Conservation (phyloP, 257 asterid species). For the Jaltomata sinuosa region DNA sequence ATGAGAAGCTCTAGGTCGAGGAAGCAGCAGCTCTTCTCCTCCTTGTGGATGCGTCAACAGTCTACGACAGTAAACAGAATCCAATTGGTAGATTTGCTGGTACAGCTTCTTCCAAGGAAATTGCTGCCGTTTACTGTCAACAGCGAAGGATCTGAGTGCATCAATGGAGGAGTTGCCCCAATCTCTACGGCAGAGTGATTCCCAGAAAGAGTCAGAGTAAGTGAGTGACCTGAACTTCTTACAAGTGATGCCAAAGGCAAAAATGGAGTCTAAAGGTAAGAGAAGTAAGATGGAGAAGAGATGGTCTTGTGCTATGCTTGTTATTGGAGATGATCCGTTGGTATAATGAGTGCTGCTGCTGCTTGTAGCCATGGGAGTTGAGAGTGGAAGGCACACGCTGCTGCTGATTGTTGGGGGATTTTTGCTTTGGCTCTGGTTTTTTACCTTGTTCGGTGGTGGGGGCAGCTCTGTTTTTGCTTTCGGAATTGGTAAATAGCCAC, state of each 20-base stretch:
- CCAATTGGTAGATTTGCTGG: slow-evolving; percentile 52
- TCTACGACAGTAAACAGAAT: slow-evolving; percentile 46
- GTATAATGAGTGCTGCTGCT: slow-evolving; percentile 12
- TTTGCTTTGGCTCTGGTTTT: neutral
- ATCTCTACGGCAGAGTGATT: slow-evolving; percentile 70
- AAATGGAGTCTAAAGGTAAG: slow-evolving; percentile 64
- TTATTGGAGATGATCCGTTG: slow-evolving; percentile 26
- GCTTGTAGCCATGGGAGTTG: slow-evolving; percentile 45
- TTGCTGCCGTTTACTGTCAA: neutral
- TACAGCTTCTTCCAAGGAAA: slow-evolving; percentile 64
- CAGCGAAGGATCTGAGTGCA: slow-evolving; percentile 22
- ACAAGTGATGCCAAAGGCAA: slow-evolving; percentile 58
- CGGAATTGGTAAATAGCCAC: too few relatives aligned
- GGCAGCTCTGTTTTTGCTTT: neutral
- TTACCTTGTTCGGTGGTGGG: neutral
- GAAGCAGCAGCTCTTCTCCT: slow-evolving; percentile 19
- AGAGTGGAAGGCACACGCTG: neutral
- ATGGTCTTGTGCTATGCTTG: slow-evolving; percentile 56
- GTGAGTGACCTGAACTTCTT: slow-evolving; percentile 50
- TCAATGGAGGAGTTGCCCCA: slow-evolving; percentile 56
- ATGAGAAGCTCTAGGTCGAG: slow-evolving; percentile 88
- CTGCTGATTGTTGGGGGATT: neutral
- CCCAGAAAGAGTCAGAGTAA: slow-evolving; percentile 75
- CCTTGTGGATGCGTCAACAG: slow-evolving; percentile 12
- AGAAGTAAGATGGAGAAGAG: slow-evolving; percentile 60